A percentile compares a stretch with the other conserved stretches of the same genome.
phyloP scores from a whole-genome alignment of 2,329 filamentous ascomycete genomes.

The Fusarium heterosporum region DNA sequence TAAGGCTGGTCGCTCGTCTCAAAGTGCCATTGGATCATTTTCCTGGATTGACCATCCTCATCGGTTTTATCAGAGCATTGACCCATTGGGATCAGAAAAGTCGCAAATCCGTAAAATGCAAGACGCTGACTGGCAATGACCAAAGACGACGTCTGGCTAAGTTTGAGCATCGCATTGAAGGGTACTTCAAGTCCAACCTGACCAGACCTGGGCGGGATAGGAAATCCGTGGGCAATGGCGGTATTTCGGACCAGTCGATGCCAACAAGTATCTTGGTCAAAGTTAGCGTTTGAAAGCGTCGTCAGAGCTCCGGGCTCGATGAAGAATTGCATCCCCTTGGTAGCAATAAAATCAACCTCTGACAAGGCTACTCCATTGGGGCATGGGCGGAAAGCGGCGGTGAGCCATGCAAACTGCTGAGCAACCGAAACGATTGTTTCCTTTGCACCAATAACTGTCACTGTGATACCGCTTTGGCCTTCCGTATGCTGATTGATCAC shows the following conservation, averaged over 20 bases:
- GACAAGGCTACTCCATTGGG: neutral
- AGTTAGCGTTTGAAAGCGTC: neutral
- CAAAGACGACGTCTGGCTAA: neutral
- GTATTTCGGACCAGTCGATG: neutral
- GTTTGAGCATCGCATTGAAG: neutral
- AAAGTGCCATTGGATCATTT: neutral
- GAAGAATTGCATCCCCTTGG: neutral
- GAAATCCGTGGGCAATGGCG: neutral
- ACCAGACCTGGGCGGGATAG: neutral
- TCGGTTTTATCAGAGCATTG: neutral
- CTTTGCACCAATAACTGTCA: neutral
- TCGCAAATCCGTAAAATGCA: neutral
- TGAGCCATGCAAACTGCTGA: neutral
- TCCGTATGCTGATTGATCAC: neutral
- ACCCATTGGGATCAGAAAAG: neutral
- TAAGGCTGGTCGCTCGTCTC: neutral
- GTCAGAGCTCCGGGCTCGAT: neutral
- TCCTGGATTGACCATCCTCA: neutral
- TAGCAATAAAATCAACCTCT: neutral
- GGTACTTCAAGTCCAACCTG: neutral
- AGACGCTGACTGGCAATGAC: neutral
- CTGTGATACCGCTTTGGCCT: neutral
- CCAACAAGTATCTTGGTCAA: neutral
- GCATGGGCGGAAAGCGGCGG: neutral
- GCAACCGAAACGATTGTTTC: neutral